Conservation (phyloP, 768 basidiomycete genomes). For the Polyporus arcularius region DNA sequence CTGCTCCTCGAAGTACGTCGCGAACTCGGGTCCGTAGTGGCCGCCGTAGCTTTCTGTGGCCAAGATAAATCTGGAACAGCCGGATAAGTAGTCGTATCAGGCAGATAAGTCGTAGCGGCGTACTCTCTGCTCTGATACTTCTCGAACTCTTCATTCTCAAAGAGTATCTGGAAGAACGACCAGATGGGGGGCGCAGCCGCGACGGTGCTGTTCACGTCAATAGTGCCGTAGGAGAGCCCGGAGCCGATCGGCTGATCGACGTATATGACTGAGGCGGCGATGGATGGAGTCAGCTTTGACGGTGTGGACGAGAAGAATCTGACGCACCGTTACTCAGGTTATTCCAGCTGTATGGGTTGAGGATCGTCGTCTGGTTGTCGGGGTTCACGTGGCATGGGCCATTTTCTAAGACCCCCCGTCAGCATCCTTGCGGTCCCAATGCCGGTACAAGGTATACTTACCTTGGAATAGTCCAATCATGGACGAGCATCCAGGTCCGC, state of each 20-base stretch:
- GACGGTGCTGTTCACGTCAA: constrained; percentile 56
- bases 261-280: constrained; percentile 53
- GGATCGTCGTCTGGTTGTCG: constrained; percentile 49
- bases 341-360: constrained; percentile 75
- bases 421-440: neutral
- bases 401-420: constrained; percentile 42
- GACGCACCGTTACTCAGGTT: constrained; percentile 61
- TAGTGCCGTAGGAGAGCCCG: constrained; percentile 61
- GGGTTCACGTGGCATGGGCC: constrained; percentile 63
- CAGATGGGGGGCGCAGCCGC: constrained; percentile 60
- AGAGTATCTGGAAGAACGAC: constrained; percentile 63
- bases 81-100: no score
- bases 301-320: neutral
- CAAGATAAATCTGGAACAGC: constrained; percentile 54
- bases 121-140: constrained; percentile 56
- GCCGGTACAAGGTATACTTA: constrained; percentile 10
- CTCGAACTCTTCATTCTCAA: constrained; percentile 55
- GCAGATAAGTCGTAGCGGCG: neutral
- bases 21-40: constrained; percentile 66
- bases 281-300: neutral
- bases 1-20: constrained; percentile 64
- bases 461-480: constrained; percentile 68
- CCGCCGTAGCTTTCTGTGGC: constrained; percentile 71
- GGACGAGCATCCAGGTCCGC: constrained; percentile 40
- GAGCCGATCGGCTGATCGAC: constrained; percentile 70